Evolutionary conservation across 305 asterid species (phyloP).

Genomic region (Fraxinus nigra): DNA sequence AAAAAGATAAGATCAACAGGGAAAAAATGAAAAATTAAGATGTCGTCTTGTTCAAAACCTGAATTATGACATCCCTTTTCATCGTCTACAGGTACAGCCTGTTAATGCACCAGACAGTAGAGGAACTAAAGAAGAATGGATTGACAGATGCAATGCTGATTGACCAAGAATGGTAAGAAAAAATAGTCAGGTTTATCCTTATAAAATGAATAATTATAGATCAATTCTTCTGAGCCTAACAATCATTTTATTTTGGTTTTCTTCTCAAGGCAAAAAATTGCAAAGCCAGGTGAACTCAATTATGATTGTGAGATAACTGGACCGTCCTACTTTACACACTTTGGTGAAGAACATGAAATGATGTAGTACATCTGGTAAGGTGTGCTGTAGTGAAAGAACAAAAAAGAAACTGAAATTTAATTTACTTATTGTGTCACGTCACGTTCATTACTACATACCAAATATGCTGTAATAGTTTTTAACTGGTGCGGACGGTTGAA

Average conservation of each 20-base stretch:
- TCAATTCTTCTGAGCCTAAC: too few species aligned
- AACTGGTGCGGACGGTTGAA: background rate
- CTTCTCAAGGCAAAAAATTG: conserved; percentile 59
- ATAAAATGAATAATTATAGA: background rate
- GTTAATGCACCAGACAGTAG: conserved; percentile 61
- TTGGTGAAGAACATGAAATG: conserved; percentile 28
- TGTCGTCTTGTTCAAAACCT: background rate
- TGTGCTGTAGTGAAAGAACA: too few species aligned
- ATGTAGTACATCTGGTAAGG: background rate
- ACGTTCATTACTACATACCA: background rate
- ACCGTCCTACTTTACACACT: conserved; percentile 73
- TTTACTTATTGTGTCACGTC: too few species aligned
- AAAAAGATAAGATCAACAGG: background rate
- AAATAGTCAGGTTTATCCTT: background rate
- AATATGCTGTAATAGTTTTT: background rate
- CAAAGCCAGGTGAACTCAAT: conserved; percentile 73
- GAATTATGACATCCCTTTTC: background rate
- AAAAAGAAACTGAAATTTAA: too few species aligned
- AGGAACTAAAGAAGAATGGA: conserved; percentile 57
- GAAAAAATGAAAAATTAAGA: background rate
- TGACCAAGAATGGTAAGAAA: conserved; percentile 71
- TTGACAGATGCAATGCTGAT: conserved; percentile 62
- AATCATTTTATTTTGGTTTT: background rate
- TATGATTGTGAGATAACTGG: conserved; percentile 66
- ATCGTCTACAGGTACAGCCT: conserved; percentile 53